Evolutionary conservation across 805 yeast species (phyloP).

Genomic region (Ascoidea asiatica): DNA sequence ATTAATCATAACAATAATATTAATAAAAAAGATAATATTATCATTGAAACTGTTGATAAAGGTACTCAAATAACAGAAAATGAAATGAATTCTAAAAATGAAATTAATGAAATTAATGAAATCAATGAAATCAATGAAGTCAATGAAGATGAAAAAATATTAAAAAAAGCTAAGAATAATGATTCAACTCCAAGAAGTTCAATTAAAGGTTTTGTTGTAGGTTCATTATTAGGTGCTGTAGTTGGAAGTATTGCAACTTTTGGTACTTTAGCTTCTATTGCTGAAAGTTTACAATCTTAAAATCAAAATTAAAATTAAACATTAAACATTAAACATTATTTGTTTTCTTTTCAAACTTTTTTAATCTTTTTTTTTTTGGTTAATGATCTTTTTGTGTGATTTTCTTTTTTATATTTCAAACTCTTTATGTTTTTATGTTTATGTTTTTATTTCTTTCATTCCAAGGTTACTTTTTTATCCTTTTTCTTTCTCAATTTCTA

Average conservation of each 20-base stretch:
- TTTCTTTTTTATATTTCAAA: neutral
- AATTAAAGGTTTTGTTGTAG: conserved; percentile 8
- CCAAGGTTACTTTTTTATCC: neutral
- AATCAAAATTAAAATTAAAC: neutral
- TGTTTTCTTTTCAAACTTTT: neutral
- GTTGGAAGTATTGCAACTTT: conserved; percentile 5
- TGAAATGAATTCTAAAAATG: conserved; percentile 8
- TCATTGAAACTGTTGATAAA: neutral
- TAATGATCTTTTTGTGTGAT: neutral
- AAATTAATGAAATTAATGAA: conserved; percentile 30
- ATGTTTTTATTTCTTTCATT: neutral
- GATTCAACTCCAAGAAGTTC: too few relatives aligned
- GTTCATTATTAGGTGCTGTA: conserved; percentile 5
- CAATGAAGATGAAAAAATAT: too few relatives aligned
- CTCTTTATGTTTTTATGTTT: neutral
- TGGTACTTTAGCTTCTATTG: conserved; percentile 2
- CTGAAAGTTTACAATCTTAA: neutral
- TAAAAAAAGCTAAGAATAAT: too few relatives aligned
- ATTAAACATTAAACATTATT: conserved; percentile 1
- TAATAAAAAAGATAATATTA: too few relatives aligned
- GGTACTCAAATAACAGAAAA: neutral
- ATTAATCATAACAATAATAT: too few relatives aligned
- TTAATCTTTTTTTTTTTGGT: neutral
- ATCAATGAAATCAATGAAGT: conserved; percentile 20
- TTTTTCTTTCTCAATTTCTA: neutral